These are phyloP conservation scores for Vaccinium corymbosum DNA, from an alignment of 148 eudicot genomes.

Conservation along the genomic window DNA sequence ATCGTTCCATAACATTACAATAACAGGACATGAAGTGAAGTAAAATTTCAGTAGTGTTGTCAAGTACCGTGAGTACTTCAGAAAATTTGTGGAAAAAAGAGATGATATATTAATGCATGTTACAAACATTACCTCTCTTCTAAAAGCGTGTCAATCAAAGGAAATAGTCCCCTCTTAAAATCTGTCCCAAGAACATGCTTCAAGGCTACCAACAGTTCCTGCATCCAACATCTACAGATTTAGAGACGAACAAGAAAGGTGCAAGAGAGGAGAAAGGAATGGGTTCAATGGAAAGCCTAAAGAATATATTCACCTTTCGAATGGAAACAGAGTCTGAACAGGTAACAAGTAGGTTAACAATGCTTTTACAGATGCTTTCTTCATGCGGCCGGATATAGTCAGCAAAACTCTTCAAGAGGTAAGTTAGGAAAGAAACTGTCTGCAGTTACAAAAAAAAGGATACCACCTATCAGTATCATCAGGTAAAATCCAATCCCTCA, in stretches of 20 bases:
- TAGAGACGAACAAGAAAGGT: constrained; percentile 9
- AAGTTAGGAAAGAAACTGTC: constrained; percentile 96
- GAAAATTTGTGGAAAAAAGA: neutral
- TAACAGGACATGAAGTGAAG: neutral
- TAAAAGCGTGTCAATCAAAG: constrained; percentile 85
- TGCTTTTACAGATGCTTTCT: constrained; percentile 96
- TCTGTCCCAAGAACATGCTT: constrained; percentile 97
- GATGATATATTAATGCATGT: neutral
- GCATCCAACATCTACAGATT: constrained; percentile 20
- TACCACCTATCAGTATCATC: neutral
- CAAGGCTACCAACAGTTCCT: constrained; percentile 89
- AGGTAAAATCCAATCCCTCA: constrained; percentile 9
- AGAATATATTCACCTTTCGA: constrained; percentile 53
- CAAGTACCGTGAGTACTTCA: neutral
- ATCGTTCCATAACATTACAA: too few species aligned
- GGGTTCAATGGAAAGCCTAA: neutral
- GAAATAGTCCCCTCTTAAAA: constrained; percentile 92
- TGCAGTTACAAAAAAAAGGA: constrained; percentile 36
- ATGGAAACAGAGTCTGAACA: constrained; percentile 98
- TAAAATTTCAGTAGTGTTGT: neutral
- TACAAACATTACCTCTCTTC: constrained; percentile 72
- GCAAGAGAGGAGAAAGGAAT: neutral
- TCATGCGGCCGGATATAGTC: constrained; percentile 92
- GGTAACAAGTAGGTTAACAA: constrained; percentile 92
- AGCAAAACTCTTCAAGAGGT: constrained; percentile 89